Conservation (phyloP, 768 basidiomycete species). For the Chalciporus chontae region DNA sequence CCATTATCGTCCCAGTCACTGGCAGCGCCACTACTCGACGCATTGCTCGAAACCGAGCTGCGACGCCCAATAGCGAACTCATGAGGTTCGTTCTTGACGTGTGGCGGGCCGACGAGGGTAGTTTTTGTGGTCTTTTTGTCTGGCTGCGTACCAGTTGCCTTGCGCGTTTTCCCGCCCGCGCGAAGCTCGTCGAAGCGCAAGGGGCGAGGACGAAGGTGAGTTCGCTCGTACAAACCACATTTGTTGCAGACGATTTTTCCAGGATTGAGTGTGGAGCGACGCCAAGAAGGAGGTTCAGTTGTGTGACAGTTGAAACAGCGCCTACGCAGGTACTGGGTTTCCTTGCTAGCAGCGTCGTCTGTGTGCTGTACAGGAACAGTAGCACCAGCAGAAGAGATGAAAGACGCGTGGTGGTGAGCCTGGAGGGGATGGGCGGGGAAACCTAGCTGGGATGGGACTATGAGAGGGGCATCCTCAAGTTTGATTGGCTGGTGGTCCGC, state of each 20-base stretch:
- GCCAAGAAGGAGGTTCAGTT: constrained; percentile 87
- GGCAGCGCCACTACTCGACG: constrained; percentile 47
- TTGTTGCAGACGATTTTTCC: constrained; percentile 96
- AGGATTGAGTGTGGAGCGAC: constrained; percentile 81
- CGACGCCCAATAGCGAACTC: constrained; percentile 53
- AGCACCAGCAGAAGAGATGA: constrained; percentile 40
- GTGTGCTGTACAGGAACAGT: constrained; percentile 75
- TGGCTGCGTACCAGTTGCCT: constrained; percentile 34
- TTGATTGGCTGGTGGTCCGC: constrained; percentile 44
- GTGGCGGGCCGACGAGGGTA: constrained; percentile 35
- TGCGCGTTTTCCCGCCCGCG: constrained; percentile 77
- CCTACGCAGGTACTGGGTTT: constrained; percentile 85
- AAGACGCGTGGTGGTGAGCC: constrained; percentile 38
- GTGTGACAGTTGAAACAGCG: constrained; percentile 91
- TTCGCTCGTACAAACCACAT: constrained; percentile 88
- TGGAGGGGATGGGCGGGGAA: constrained; percentile 30
- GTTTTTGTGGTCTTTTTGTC: constrained; percentile 33
- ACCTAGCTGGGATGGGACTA: constrained; percentile 59
- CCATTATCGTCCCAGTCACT: constrained; percentile 85
- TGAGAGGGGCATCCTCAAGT: constrained; percentile 57
- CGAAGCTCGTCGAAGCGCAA: constrained; percentile 85
- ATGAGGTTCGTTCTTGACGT: constrained; percentile 63
- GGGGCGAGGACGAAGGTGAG: constrained; percentile 78
- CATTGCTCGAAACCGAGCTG: constrained; percentile 56
- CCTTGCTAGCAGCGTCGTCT: constrained; percentile 86